Evolutionary conservation across 1,139 yeast genomes (phyloP), one percentile per base, ranked within the genome.

Genomic region (Debaryomycetaceae sp.): DNA sequence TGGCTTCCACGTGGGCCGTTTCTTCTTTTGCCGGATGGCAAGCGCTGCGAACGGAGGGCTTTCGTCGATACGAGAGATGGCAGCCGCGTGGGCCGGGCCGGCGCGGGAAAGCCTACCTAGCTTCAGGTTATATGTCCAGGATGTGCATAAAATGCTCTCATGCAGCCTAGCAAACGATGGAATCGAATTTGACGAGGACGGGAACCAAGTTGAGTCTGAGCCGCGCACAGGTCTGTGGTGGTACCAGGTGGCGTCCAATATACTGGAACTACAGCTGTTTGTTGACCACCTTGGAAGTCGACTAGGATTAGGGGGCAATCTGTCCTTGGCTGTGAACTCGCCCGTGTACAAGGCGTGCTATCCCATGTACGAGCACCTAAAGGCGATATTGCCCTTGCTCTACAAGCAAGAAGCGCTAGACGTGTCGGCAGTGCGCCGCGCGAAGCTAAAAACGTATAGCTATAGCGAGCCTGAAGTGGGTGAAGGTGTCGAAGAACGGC

Each of bases 41-140:
- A 59, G 56, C 32, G 46, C 47, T 3, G 38, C 40, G 6, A 52
- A 53, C 23, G 74, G 73, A 4, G 69, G 69, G 1, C 40, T 66
- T 12, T 40, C 55, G 2, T 51, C 65, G 1, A 38, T 60, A 5
- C 50, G 50, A 15, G 49, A 53, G 28, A 60, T 64, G 68, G 39
- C 38, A 10, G 32, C 39, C 7, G 42, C 43, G 0, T 47, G 47
- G 45, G 30, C 43, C 11, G 47, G 43, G 15, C 30, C 44, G 4
- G 39, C 40, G 11, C 36, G 41, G 3, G 39, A 43, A 2, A 40
- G 43, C 2, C 59, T 66, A 0, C 56, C 71, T 2, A 40, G 49
- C 12, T 68, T 68, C 46, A 66, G 63, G 31, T 40, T 68, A n/a
- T 68, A 64, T 32, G 73, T 67, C n/a, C 67, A 68, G 37, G 74